Evolutionary conservation across 306 rosid species (phyloP).

Genomic region (Comarum palustre): DNA sequence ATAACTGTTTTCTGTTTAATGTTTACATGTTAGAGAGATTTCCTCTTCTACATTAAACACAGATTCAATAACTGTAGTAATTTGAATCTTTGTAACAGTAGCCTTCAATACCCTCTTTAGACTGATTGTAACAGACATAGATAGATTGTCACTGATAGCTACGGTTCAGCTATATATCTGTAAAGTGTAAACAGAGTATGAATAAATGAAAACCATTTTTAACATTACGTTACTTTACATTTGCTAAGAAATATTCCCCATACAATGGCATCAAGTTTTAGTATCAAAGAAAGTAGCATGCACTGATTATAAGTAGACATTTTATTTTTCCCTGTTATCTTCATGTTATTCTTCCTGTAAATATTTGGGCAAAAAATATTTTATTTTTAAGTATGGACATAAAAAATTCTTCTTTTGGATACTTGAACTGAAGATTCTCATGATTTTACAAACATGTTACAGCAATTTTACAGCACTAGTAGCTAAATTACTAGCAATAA

Average conservation of each 20-base stretch:
- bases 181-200: too few species aligned
- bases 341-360: neutral
- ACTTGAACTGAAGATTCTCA: neutral
- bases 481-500: neutral
- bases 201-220: too few species aligned
- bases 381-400: neutral
- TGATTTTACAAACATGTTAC: neutral
- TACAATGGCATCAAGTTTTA: neutral
- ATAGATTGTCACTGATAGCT: too few species aligned
- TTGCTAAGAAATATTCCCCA: neutral
- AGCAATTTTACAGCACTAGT: neutral
- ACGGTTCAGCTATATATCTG: too few species aligned
- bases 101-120: too few species aligned
- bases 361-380: too few species aligned
- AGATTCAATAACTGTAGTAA: too few species aligned
- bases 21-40: neutral
- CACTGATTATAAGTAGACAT: neutral
- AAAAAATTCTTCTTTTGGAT: neutral
- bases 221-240: neutral
- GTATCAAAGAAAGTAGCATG: neutral
- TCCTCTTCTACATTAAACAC: too few species aligned
- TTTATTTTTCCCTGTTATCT: neutral
- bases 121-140: too few species aligned
- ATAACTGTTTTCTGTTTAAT: neutral
- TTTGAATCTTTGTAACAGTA: too few species aligned